Evolutionary conservation across 805 yeast species (phyloP).

Genomic region (Diddensiella transvaalensis): DNA sequence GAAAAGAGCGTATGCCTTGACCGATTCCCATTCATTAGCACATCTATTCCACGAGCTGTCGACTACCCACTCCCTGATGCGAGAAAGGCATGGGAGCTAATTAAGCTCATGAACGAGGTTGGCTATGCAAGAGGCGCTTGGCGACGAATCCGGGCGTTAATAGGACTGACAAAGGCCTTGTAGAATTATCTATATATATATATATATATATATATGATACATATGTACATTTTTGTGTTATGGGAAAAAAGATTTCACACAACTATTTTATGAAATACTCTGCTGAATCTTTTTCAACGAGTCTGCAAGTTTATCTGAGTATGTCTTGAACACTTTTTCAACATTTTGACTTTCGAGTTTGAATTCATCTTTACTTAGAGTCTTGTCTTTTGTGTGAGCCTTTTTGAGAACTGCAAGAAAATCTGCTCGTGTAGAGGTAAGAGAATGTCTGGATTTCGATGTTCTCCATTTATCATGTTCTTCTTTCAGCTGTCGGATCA

Average conservation of each 20-base stretch:
- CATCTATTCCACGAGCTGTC: constrained; percentile 83
- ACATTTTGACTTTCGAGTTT: constrained; percentile 54
- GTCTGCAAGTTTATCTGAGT: constrained; percentile 53
- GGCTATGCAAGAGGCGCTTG: constrained; percentile 66
- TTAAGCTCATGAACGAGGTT: constrained; percentile 72
- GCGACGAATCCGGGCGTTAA: constrained; percentile 39
- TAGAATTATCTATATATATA: constrained; percentile 2
- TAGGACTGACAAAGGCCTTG: constrained; percentile 3
- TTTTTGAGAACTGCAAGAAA: constrained; percentile 54
- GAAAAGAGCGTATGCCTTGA: constrained; percentile 88
- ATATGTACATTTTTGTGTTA: not conserved
- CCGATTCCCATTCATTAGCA: constrained; percentile 62
- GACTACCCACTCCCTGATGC: constrained; percentile 88
- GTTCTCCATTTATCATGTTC: constrained; percentile 59
- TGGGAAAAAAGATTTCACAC: too few relatives aligned
- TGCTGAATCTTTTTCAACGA: constrained; percentile 39
- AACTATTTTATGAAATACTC: not conserved
- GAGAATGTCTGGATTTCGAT: constrained; percentile 45
- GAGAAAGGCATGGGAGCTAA: constrained; percentile 84
- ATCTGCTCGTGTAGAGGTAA: constrained; percentile 56
- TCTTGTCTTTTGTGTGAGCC: constrained; percentile 50
- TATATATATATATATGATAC: not conserved
- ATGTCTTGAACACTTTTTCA: constrained; percentile 68
- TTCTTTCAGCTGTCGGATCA: constrained; percentile 31
- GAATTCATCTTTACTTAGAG: constrained; percentile 39